phyloP scores from a whole-genome alignment of 2,329 filamentous ascomycete genomes.

The Hysterium pulicare region DNA sequence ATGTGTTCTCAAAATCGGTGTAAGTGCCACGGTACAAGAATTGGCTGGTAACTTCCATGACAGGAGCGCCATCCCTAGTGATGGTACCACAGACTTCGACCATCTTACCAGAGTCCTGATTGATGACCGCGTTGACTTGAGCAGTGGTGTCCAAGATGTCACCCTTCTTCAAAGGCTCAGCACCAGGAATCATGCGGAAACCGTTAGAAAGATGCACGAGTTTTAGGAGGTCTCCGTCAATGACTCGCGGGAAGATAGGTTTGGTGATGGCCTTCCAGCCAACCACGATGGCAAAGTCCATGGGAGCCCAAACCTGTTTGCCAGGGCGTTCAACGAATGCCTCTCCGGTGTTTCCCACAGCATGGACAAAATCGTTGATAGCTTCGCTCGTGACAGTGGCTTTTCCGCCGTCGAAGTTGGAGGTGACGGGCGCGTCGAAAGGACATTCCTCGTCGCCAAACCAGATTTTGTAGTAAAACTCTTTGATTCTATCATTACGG shows the following conservation, averaged over 20 bases:
- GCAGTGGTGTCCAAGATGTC: slow-evolving; percentile 90
- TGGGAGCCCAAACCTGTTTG: slow-evolving; percentile 90
- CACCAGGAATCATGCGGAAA: slow-evolving; percentile 97
- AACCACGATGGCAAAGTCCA: slow-evolving; percentile 98
- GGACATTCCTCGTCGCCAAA: slow-evolving; percentile 84
- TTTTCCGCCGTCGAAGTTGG: slow-evolving; percentile 85
- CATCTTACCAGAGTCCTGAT: slow-evolving; percentile 98
- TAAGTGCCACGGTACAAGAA: slow-evolving; percentile 95
- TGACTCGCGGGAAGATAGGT: slow-evolving; percentile 94
- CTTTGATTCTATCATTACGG: slow-evolving; percentile 97
- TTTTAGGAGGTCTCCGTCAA: slow-evolving; percentile 93
- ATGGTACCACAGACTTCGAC: slow-evolving; percentile 99
- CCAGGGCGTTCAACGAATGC: slow-evolving; percentile 94
- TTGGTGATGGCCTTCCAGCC: slow-evolving; percentile 99
- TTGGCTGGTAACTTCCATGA: slow-evolving; percentile 98
- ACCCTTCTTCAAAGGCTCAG: slow-evolving; percentile 90
- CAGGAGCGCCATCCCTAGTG: slow-evolving; percentile 72
- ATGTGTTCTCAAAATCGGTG: slow-evolving; percentile 94
- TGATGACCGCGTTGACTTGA: slow-evolving; percentile 95
- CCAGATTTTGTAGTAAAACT: slow-evolving; percentile 98
- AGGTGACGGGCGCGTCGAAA: slow-evolving; percentile 79
- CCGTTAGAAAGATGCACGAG: slow-evolving; percentile 95
- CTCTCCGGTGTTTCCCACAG: slow-evolving; percentile 95
- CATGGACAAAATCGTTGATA: slow-evolving; percentile 98
- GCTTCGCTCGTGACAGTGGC: slow-evolving; percentile 84